Conservation (phyloP, 352 stramenopile species). For the Globisporangium iwayamae region DNA sequence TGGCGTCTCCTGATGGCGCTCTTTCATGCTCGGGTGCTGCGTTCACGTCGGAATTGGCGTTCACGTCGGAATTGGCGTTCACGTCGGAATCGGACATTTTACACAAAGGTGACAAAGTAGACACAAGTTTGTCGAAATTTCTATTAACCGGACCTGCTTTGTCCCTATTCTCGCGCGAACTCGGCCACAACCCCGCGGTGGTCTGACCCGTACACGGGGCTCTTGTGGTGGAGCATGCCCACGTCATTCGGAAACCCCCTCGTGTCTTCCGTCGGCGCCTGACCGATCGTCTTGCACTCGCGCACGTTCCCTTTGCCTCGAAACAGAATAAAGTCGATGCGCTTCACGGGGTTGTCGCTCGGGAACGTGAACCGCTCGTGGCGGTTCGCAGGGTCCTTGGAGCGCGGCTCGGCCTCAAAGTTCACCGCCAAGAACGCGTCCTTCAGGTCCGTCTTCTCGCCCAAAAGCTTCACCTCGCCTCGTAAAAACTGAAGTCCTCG, state of each 20-base stretch:
- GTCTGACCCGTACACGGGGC: slow-evolving; percentile 83
- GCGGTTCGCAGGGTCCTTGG: slow-evolving; percentile 36
- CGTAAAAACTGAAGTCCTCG: slow-evolving; percentile 76
- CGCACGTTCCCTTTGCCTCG: slow-evolving; percentile 60
- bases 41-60: not conserved
- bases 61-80: not conserved
- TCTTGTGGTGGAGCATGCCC: slow-evolving; percentile 73
- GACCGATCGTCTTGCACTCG: slow-evolving; percentile 72
- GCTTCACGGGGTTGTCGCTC: slow-evolving; percentile 78
- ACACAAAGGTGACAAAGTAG: no score
- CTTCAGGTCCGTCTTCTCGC: slow-evolving; percentile 59
- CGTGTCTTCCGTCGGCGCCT: slow-evolving; percentile 69
- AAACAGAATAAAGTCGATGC: slow-evolving; percentile 85
- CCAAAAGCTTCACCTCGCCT: slow-evolving; percentile 47
- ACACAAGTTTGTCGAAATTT: no score
- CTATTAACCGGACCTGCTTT: not conserved
- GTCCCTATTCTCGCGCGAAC: slow-evolving; percentile 23
- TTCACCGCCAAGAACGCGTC: slow-evolving; percentile 76
- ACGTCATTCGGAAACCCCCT: slow-evolving; percentile 48
- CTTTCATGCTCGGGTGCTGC: not conserved
- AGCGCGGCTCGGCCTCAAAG: slow-evolving; percentile 56
- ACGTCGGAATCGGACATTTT: not conserved
- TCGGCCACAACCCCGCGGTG: slow-evolving; percentile 79
- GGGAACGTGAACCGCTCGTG: slow-evolving; percentile 79
- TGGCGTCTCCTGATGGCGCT: not conserved